Evolutionary conservation across 2,329 filamentous ascomycete species (phyloP), one percentile per base, ranked within the genome.

Genomic region (Colletotrichum limetticola): DNA sequence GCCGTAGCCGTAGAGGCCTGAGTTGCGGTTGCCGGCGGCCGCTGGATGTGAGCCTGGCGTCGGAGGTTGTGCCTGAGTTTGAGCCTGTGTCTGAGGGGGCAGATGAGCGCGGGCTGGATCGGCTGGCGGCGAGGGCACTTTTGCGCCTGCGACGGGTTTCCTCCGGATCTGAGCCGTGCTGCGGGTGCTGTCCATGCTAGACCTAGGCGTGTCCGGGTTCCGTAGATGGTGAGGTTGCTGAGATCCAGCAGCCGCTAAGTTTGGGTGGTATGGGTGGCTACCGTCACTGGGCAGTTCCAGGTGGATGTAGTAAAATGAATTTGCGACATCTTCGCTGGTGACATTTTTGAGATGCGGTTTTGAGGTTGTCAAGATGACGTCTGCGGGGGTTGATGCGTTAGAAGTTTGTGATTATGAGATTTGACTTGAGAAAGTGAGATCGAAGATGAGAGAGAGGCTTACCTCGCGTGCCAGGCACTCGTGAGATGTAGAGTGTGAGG

Each of bases 391-490:
- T 74, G 56, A 11, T 26, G 24, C 19, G 68, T 46, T 53, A 62
- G 59, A 24, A 68, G 70, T 72, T 72, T 74, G 69, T 71, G 62
- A 66, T 67, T 30, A 53, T 78, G 37, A 42, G 16, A 19, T 19
- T 42, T 19, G 72, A 75, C 76, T 76, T 76, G 67, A 52, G 53
- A 62, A 62, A 26, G 72, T 24, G 42, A 56, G 55, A 35, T 49
- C 42, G 57, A 28, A 80, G 85, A 76, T 57, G 16, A 32, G 11
- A 16, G 12, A 52, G 11, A 16, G 12, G 19, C 66, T 60, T 86
- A 95, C 95, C 94, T 91, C 92, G 91, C 75, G 94, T 97, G 26
- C 96, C 96, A 1, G 97, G 97, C 0, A 99, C 96, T 76, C 96
- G 88, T 46, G 96, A 95, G 76, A 99, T 97, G 83, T 99, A 99